Evolutionary conservation across 2,329 filamentous ascomycete genomes (phyloP), one percentile per base, ranked within the genome.

Genomic region (Colletotrichum agaves): DNA sequence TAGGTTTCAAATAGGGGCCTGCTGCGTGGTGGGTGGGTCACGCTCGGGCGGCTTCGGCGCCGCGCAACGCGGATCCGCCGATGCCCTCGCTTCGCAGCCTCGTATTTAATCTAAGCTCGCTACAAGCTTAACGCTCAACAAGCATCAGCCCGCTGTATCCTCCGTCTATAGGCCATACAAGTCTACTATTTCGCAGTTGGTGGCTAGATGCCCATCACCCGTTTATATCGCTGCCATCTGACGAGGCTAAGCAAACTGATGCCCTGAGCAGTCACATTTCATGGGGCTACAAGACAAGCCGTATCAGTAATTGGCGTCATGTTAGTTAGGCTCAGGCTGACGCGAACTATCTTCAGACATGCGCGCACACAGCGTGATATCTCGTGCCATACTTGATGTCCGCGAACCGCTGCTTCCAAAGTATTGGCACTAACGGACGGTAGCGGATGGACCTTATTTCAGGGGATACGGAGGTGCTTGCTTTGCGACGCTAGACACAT

Each of bases 241-340:
- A 43, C 17, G 43, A 64, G 64, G 46, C 53, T 64, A 31, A 46
- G 46, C 35, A 33, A n/a, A 13, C 21, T 37, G 50, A 43, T 47
- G 39, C 31, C 15, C 49, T 23, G n/a, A 33, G 39, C 35, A 59
- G 17, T 35, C 50, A 44, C 15, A 15, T 41, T 39, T 44, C 44
- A 46, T 52, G 31, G 15, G 15, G 31, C 57, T 17, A 19, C 23
- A 15, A 47, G 37, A 5, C 56, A 17, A 15, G 39, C 57, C 58
- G 35, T 27, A 33, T 58, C 17, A 62, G 13, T 49, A 23, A 13
- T 15, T 31, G 21, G 33, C 41, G 31, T 61, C 31, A 43, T 41
- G 15, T 17, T n/a, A n/a, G n/a, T n/a, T n/a, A 31, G 19, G 12
- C 63, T 21, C 31, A 37, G 31, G 13, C 41, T 46, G 55, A 46